These are phyloP conservation scores for Penicillium sp. DNA, from an alignment of 2,329 filamentous ascomycete species.

Conservation along the genomic window DNA sequence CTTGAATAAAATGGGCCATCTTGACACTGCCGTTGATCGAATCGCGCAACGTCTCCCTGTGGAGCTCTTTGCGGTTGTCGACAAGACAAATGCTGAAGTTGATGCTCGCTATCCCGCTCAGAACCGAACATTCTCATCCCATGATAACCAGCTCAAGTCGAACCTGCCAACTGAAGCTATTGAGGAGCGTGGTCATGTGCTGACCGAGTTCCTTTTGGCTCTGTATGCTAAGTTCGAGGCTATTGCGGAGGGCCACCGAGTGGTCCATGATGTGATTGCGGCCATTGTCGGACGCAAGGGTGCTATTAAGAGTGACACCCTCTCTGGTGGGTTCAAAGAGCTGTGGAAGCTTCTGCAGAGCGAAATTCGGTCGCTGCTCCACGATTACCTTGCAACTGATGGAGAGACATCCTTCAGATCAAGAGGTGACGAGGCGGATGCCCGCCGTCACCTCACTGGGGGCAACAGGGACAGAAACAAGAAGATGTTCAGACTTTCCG, in stretches of 20 bases:
- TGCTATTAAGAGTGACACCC: conserved; percentile 59
- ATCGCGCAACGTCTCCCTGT: conserved; percentile 93
- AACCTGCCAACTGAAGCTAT: conserved; percentile 70
- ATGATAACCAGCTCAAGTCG: conserved; percentile 44
- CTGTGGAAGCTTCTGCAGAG: conserved; percentile 98
- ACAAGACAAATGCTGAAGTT: conserved; percentile 91
- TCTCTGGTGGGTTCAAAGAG: conserved; percentile 90
- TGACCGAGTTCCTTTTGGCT: conserved; percentile 89
- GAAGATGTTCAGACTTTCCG: conserved; percentile 75
- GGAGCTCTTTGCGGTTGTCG: conserved; percentile 90
- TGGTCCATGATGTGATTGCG: conserved; percentile 88
- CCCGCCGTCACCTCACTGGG: conserved; percentile 55
- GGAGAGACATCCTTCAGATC: conserved; percentile 67
- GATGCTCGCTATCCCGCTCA: conserved; percentile 90
- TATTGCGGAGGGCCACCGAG: conserved; percentile 91
- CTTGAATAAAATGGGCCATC: conserved; percentile 80
- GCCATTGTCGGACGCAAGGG: conserved; percentile 84
- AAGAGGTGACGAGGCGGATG: conserved; percentile 52
- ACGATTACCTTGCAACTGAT: conserved; percentile 94
- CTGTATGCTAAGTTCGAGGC: conserved; percentile 96
- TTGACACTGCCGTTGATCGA: conserved; percentile 83
- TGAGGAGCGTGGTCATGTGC: conserved; percentile 76
- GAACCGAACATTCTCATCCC: conserved; percentile 53
- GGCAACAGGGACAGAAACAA: conserved; percentile 51
- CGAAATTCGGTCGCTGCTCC: conserved; percentile 89